phyloP scores from a whole-genome alignment of 768 basidiomycete species.

The Lentinula edodes region DNA sequence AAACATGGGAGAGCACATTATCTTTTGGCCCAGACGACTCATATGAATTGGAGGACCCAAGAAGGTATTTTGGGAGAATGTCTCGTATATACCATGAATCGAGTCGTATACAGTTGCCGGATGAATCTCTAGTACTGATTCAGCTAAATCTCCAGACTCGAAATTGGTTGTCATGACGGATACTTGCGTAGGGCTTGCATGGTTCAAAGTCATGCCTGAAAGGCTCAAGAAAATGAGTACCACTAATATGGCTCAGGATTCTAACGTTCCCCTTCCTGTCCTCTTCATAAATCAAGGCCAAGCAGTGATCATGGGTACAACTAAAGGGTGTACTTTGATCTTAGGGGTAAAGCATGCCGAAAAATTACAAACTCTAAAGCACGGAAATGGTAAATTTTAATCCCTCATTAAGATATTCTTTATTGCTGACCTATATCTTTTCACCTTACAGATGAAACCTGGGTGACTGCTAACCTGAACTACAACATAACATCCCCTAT shows the following conservation, averaged over 20 bases:
- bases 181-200: not conserved
- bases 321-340: not conserved
- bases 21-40: not conserved
- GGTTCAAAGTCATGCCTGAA: not conserved
- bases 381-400: too few species aligned
- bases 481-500: too few species aligned
- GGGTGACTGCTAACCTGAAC: too few species aligned
- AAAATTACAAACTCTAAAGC: too few species aligned
- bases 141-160: not conserved
- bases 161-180: not conserved
- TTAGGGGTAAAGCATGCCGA: too few species aligned
- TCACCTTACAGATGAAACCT: too few species aligned
- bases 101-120: not conserved
- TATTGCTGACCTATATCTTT: too few species aligned
- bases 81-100: not conserved
- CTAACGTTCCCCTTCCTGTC: not conserved
- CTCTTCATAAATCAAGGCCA: not conserved
- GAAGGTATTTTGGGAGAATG: not conserved
- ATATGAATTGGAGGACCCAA: not conserved
- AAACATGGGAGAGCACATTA: not conserved
- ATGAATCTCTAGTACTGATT: not conserved
- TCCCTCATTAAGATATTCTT: too few species aligned
- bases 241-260: not conserved
- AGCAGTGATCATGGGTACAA: not conserved
- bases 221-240: not conserved